Evolutionary conservation across 257 asterid genomes (phyloP).

Genomic region (Coffea canephora): DNA sequence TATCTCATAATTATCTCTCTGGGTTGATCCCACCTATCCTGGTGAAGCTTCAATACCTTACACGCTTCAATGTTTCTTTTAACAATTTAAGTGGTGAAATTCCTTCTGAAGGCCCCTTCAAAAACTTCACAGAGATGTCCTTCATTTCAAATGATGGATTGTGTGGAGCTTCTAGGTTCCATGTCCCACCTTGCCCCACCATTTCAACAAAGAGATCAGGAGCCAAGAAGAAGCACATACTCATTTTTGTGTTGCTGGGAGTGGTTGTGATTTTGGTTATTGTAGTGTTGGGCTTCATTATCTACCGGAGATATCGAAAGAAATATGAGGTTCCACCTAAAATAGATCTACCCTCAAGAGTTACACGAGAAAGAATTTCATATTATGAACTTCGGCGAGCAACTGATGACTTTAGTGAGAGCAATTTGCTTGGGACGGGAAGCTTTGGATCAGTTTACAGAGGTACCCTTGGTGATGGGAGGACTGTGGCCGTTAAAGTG

Average conservation of each 20-base stretch:
- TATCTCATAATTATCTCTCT: background rate
- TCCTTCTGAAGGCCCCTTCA: background rate
- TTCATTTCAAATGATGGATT: background rate
- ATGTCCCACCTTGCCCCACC: background rate
- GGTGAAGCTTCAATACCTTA: background rate
- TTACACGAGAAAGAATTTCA: constrained; percentile 5
- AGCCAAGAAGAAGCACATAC: background rate
- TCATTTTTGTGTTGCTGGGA: background rate
- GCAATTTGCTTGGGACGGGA: background rate
- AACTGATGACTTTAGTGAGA: background rate
- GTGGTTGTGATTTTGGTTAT: background rate
- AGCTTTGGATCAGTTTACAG: background rate
- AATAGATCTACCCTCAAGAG: background rate
- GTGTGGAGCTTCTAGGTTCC: background rate
- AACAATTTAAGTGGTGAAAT: background rate
- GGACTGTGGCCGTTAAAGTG: constrained; percentile 13
- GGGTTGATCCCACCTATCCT: background rate
- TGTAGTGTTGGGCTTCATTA: background rate
- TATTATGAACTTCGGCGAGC: constrained; percentile 11
- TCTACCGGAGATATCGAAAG: background rate
- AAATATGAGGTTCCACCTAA: background rate
- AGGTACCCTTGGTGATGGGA: constrained; percentile 2
- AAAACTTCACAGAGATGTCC: background rate
- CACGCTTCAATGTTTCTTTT: background rate
- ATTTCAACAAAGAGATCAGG: background rate